These are phyloP conservation scores for Lecanicillium sp. DNA, from an alignment of 2,329 filamentous ascomycete genomes.

Conservation along the genomic window DNA sequence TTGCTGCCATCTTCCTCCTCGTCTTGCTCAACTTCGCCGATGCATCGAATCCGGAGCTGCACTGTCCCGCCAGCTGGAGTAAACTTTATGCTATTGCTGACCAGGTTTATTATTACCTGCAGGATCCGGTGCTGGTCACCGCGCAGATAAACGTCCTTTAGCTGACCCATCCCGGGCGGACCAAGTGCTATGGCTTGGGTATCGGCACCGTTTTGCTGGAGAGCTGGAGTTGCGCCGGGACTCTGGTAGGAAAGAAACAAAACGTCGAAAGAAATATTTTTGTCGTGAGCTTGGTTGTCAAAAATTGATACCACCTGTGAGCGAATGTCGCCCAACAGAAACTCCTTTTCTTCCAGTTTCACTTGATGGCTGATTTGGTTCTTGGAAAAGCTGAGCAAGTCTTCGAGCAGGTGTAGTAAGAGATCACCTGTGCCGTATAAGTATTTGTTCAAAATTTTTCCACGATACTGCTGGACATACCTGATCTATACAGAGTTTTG, in stretches of 20 bases:
- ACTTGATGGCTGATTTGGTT: slow-evolving; percentile 88
- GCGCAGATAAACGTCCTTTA: slow-evolving; percentile 83
- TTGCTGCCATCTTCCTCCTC: slow-evolving; percentile 2
- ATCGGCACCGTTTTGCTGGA: slow-evolving; percentile 2
- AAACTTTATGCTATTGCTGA: slow-evolving; percentile 89
- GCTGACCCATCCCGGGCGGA: slow-evolving; percentile 39
- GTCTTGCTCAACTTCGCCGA: slow-evolving; percentile 43
- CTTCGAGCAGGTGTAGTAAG: slow-evolving; percentile 76
- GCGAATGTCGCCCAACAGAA: slow-evolving; percentile 71
- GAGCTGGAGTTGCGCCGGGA: background rate
- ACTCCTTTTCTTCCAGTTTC: slow-evolving; percentile 75
- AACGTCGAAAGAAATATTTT: slow-evolving; percentile 64
- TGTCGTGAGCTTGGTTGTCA: slow-evolving; percentile 79
- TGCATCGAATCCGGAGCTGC: slow-evolving; percentile 65
- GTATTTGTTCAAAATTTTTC: too few species aligned
- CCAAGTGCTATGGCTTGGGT: slow-evolving; percentile 1
- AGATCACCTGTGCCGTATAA: slow-evolving; percentile 60
- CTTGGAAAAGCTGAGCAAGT: slow-evolving; percentile 87
- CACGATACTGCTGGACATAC: slow-evolving; percentile 16
- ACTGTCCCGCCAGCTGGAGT: slow-evolving; percentile 72
- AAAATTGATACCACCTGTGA: slow-evolving; percentile 81
- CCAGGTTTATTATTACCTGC: slow-evolving; percentile 85
- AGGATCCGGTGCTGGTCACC: slow-evolving; percentile 85
- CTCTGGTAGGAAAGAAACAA: slow-evolving; percentile 37
- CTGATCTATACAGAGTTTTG: slow-evolving; percentile 82